Evolutionary conservation across 331 rosid species (phyloP), one percentile per base, ranked within the genome.

Genomic region (Cydonia oblonga): DNA sequence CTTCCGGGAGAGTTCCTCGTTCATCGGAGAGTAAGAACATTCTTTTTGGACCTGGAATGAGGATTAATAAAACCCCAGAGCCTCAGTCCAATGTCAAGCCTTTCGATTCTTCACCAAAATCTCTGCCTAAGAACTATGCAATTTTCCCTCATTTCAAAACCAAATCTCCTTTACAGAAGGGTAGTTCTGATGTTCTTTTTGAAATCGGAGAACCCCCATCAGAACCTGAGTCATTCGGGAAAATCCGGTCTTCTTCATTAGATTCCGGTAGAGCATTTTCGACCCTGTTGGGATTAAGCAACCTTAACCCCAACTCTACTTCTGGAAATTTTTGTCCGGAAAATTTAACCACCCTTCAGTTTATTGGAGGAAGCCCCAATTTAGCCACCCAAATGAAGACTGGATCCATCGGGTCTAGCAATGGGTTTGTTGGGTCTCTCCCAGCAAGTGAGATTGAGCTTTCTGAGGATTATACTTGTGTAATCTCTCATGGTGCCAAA

Each of bases 381-480:
- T 82, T 81, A 44, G 35, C 59, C 29, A 61, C 69, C 46, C 49
- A 60, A 13, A 60, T 72, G 60, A 72, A 44, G 28, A 52, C 73
- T 66, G 68, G 78, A 61, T 81, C 90, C 66, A 26, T 82, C 5
- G 71, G 78, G 52, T 78, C 90, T 29, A 82, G 81, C 28, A 60
- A 71, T 75, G 91, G 76, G 30, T 46, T 67, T 46, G 32, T 84
- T 0, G 88, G 80, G 80, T 79, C 96, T 74, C 82, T 90, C 73
- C 76, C 96, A 12, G 88, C 96, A 46, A 77, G 74, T 87, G 90
- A 92, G 81, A 87, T 92, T 81, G 96, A 90, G 73, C 91, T 80
- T 44, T 90, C 96, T 51, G 98, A 92, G 88, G 96, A 92, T 80
- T 90, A 92, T 76, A 90, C 98, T 11, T 82, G 98, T 84, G 96